Conservation (phyloP, 169 alveolate genomes). For the Theileria orientalis region DNA sequence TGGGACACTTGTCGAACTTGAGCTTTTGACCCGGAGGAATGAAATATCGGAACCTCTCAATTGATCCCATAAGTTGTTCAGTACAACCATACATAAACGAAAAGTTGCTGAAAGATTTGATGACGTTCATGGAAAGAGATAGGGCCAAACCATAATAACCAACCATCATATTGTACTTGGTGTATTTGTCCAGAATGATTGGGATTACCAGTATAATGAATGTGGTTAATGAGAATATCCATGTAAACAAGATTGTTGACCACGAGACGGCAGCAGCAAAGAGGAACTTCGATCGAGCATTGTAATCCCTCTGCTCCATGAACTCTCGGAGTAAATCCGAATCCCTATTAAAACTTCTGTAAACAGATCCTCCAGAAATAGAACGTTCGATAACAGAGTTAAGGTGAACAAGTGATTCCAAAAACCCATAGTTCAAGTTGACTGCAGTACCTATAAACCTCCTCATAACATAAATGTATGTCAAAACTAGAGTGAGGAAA, state of each 20-base stretch:
- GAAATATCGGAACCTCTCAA: background rate
- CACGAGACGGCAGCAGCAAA: background rate
- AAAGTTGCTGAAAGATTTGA: too few relatives aligned
- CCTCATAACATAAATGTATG: background rate
- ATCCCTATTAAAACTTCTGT: slow-evolving; percentile 53
- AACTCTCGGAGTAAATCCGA: slow-evolving; percentile 10
- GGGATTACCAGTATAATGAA: too few relatives aligned
- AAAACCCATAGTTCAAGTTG: slow-evolving; percentile 11
- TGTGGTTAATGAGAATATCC: background rate
- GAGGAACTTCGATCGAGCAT: too few relatives aligned
- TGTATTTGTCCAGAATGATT: background rate
- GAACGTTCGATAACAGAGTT: slow-evolving; percentile 34
- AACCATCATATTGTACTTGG: background rate
- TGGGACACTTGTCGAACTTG: too few relatives aligned
- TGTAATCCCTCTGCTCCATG: slow-evolving; percentile 12
- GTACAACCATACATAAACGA: too few relatives aligned
- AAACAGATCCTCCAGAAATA: slow-evolving; percentile 30
- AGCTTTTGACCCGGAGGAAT: background rate
- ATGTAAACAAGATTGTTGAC: background rate
- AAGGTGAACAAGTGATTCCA: slow-evolving; percentile 22
- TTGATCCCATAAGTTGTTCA: background rate
- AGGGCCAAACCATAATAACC: background rate
- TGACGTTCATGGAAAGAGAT: too few relatives aligned
- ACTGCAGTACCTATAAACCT: slow-evolving; percentile 8
- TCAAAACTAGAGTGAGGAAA: background rate